A percentile compares a stretch with the other conserved stretches of the same genome.
These are phyloP conservation scores for Globisporangium nagaii DNA, from an alignment of 352 stramenopile species.

Conservation along the genomic window DNA sequence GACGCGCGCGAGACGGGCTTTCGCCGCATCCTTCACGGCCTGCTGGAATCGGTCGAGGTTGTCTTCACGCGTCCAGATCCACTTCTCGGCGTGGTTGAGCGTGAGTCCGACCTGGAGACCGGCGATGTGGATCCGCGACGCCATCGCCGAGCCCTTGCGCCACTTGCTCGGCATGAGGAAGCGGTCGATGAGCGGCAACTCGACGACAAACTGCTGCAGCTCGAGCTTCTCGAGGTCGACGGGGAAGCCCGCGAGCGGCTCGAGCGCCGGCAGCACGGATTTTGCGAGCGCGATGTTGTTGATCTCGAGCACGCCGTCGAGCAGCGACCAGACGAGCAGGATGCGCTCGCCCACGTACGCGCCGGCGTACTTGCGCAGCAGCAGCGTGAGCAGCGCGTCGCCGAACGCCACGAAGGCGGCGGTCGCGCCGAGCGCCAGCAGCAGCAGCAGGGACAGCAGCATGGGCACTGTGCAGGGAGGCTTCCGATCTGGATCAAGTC, in stretches of 20 bases:
- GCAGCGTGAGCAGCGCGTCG: slow-evolving; percentile 54
- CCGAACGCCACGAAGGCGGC: slow-evolving; percentile 37
- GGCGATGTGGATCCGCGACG: slow-evolving; percentile 44
- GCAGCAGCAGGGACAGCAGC: slow-evolving; percentile 28
- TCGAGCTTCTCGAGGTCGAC: slow-evolving; percentile 59
- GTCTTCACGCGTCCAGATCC: slow-evolving; percentile 65
- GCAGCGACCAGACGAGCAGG: slow-evolving; percentile 55
- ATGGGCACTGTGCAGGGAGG: slow-evolving; percentile 9
- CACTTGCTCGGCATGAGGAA: slow-evolving; percentile 15
- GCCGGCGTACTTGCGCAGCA: slow-evolving; percentile 37
- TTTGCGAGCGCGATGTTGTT: slow-evolving; percentile 43
- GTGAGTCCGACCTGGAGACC: slow-evolving; percentile 50
- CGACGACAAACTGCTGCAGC: slow-evolving; percentile 44
- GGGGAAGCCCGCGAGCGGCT: slow-evolving; percentile 53
- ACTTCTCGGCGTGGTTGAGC: slow-evolving; percentile 66
- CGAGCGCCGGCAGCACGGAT: slow-evolving; percentile 38
- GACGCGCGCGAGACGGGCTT: slow-evolving; percentile 35
- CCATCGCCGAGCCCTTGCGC: slow-evolving; percentile 20
- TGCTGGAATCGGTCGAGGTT: slow-evolving; percentile 54
- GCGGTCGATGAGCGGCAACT: slow-evolving; percentile 43
- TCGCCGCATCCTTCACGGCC: slow-evolving; percentile 49
- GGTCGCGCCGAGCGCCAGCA: slow-evolving; percentile 18
- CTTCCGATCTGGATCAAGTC: too few species aligned
- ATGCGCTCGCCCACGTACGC: slow-evolving; percentile 51
- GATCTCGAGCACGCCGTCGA: slow-evolving; percentile 53